Evolutionary conservation across 371 early-diverging fungal genomes (phyloP).

Genomic region (Gilbertella persicaria): DNA sequence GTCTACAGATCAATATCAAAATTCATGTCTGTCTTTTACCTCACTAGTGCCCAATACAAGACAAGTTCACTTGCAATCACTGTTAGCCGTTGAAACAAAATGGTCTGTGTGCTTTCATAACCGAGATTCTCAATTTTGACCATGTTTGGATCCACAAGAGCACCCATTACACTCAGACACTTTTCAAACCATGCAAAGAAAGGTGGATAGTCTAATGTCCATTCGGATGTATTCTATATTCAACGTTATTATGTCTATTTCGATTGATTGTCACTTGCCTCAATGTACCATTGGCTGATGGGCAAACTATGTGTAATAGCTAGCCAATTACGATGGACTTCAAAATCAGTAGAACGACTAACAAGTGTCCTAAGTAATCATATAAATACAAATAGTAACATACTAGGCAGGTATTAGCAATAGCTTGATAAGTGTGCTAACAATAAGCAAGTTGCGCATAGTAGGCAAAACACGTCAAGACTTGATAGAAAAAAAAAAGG

Average conservation of each 20-base stretch:
- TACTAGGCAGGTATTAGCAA: too few species aligned
- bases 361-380: too few species aligned
- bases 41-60: constrained; percentile 67
- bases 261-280: constrained; percentile 50
- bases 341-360: constrained; percentile 96
- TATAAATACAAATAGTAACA: too few species aligned
- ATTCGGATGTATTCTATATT: constrained; percentile 79
- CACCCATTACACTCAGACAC: constrained; percentile 67
- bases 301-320: constrained; percentile 91
- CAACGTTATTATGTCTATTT: not conserved
- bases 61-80: constrained; percentile 85
- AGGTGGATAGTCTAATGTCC: constrained; percentile 98
- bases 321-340: constrained; percentile 98
- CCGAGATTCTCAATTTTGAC: constrained; percentile 68
- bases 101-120: constrained; percentile 67
- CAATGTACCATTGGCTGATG: constrained; percentile 85
- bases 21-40: constrained; percentile 38
- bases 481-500: too few species aligned
- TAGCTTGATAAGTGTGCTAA: too few species aligned
- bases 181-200: constrained; percentile 97
- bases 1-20: not conserved
- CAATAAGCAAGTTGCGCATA: too few species aligned
- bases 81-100: constrained; percentile 84
- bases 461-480: too few species aligned
- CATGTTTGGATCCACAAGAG: constrained; percentile 73